phyloP scores from a whole-genome alignment of 2,329 filamentous ascomycete genomes.

The Ceratocystis papillata region DNA sequence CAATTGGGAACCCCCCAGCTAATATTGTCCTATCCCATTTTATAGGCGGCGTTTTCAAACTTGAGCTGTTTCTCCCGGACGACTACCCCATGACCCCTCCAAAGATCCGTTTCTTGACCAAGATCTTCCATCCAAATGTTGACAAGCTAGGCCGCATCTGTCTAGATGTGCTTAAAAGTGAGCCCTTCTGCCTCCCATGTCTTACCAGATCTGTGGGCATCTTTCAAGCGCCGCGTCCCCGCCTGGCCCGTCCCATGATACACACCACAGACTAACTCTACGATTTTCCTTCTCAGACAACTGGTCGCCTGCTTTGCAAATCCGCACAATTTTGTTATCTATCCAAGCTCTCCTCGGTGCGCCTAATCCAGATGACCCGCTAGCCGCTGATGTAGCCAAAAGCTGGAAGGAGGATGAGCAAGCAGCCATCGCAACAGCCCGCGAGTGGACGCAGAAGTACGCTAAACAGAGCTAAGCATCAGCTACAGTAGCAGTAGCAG shows the following conservation, averaged over 20 bases:
- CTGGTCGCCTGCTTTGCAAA: slow-evolving; percentile 96
- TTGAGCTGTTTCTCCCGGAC: slow-evolving; percentile 93
- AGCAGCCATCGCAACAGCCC: slow-evolving; percentile 82
- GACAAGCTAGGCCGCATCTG: slow-evolving; percentile 96
- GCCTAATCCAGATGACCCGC: slow-evolving; percentile 95
- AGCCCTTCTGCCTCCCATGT: slow-evolving; percentile 28
- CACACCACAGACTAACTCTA: slow-evolving; percentile 20
- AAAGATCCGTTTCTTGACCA: slow-evolving; percentile 96
- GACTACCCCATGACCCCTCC: slow-evolving; percentile 99
- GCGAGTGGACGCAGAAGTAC: slow-evolving; percentile 81
- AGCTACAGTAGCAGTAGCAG: background rate
- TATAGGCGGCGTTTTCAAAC: slow-evolving; percentile 74
- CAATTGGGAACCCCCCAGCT: background rate
- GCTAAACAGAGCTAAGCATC: slow-evolving; percentile 35
- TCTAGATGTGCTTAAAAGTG: slow-evolving; percentile 93
- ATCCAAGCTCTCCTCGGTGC: slow-evolving; percentile 94
- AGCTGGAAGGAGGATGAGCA: slow-evolving; percentile 95
- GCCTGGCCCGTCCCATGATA: background rate
- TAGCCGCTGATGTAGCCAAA: slow-evolving; percentile 94
- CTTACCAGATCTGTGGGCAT: background rate
- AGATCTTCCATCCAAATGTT: slow-evolving; percentile 99
- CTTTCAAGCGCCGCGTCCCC: background rate
- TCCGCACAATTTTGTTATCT: slow-evolving; percentile 94
- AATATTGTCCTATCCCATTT: background rate
- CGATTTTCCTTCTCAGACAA: slow-evolving; percentile 55